Conservation (phyloP, 2,329 filamentous ascomycete species). For the Penicillium sp. region DNA sequence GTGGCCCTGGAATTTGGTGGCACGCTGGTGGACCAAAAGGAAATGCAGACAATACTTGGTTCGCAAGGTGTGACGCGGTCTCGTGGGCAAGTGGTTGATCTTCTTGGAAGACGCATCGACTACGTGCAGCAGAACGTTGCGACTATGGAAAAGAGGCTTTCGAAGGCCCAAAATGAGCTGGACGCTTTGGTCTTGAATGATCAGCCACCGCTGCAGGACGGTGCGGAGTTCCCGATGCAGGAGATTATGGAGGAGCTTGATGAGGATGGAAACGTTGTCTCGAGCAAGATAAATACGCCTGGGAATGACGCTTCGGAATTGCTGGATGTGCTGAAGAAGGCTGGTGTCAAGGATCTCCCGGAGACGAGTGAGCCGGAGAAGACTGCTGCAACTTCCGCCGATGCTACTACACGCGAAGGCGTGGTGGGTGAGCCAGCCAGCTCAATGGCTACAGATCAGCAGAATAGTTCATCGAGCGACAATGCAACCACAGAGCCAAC, state of each 20-base stretch:
- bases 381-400: conserved; percentile 13
- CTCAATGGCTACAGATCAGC: neutral
- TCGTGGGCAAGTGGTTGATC: conserved; percentile 63
- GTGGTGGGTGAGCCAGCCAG: neutral
- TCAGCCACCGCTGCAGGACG: conserved; percentile 63
- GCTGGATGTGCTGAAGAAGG: conserved; percentile 71
- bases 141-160: conserved; percentile 71
- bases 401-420: neutral
- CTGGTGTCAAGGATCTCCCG: conserved; percentile 61
- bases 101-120: conserved; percentile 75
- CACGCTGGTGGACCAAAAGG: conserved; percentile 47
- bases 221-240: conserved; percentile 69
- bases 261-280: conserved; percentile 82
- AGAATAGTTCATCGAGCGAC: neutral
- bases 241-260: conserved; percentile 93
- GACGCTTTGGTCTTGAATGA: conserved; percentile 61
- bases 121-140: conserved; percentile 82
- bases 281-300: conserved; percentile 64
- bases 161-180: conserved; percentile 64
- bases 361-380: conserved; percentile 18
- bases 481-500: conserved; percentile 8
- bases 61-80: conserved; percentile 49
- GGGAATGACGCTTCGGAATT: conserved; percentile 67
- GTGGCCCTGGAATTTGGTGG: conserved; percentile 48
- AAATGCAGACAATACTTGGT: conserved; percentile 57